Percentiles rank a stretch among this genome's conserved stretches.
Conservation (phyloP, 768 basidiomycete genomes). For the Xerocomellus amylosporus region DNA sequence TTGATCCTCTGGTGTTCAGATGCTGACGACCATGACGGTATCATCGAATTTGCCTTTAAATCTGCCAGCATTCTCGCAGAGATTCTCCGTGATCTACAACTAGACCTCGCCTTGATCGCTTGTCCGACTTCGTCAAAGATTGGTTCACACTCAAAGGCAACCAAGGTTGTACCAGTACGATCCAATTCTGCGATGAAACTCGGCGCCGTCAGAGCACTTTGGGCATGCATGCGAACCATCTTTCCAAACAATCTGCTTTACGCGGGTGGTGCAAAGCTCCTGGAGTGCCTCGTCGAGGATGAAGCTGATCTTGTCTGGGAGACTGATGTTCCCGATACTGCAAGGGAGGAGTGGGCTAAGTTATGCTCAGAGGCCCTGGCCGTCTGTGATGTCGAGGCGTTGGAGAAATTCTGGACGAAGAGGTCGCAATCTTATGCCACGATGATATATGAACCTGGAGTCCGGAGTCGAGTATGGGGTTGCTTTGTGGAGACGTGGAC, state of each 20-base stretch:
- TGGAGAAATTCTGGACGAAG: constrained; percentile 52
- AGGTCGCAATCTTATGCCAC: constrained; percentile 20
- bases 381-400: constrained; percentile 44
- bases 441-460: constrained; percentile 38
- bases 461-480: constrained; percentile 56
- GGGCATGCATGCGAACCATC: constrained; percentile 44
- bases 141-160: constrained; percentile 2
- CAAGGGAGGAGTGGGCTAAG: constrained; percentile 55
- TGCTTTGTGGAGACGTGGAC: constrained; percentile 57
- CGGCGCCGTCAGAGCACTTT: constrained; percentile 55
- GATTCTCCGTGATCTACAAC: constrained; percentile 45
- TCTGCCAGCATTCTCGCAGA: constrained; percentile 45
- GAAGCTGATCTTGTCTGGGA: constrained; percentile 45
- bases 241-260: constrained; percentile 44
- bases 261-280: constrained; percentile 44
- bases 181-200: constrained; percentile 55
- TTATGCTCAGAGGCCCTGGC: constrained; percentile 56
- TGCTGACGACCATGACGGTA: constrained; percentile 39
- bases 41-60: constrained; percentile 39
- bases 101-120: constrained; percentile 40
- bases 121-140: constrained; percentile 12
- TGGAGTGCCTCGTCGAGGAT: constrained; percentile 47
- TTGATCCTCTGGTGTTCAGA: constrained; percentile 34
- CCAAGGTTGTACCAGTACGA: constrained; percentile 8
- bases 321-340: constrained; percentile 41